A percentile compares a stretch with the other conserved stretches of the same genome.
Conservation (phyloP, 2,329 filamentous ascomycete genomes). For the Sporothrix luriei region DNA sequence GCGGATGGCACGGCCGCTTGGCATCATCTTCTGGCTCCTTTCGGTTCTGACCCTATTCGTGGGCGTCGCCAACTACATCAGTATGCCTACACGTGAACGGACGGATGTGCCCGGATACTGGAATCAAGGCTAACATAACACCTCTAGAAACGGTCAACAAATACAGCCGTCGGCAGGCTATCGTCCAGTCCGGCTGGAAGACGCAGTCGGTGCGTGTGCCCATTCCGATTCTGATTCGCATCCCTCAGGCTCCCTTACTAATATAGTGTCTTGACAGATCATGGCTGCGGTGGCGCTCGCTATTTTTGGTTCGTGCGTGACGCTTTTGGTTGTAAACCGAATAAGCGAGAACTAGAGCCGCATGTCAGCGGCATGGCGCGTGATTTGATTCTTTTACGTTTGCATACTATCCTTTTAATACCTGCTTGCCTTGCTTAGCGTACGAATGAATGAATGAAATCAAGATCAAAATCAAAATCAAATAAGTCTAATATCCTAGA, state of each 20-base stretch:
- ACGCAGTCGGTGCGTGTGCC: slow-evolving; percentile 71
- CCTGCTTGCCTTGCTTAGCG: not conserved
- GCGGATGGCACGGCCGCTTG: slow-evolving; percentile 78
- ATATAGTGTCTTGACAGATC: slow-evolving; percentile 48
- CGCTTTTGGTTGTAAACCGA: slow-evolving; percentile 60
- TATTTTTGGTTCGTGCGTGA: slow-evolving; percentile 67
- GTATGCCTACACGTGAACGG: slow-evolving; percentile 46
- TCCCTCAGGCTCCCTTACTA: not conserved
- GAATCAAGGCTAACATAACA: slow-evolving; percentile 17
- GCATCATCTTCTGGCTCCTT: slow-evolving; percentile 83
- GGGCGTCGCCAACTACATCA: slow-evolving; percentile 85
- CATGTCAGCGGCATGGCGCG: not conserved
- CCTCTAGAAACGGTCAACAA: slow-evolving; percentile 67
- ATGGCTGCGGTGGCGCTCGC: slow-evolving; percentile 63
- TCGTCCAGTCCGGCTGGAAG: slow-evolving; percentile 93
- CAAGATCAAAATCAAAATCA: not conserved
- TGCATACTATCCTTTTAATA: not conserved
- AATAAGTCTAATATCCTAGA: slow-evolving; percentile 13
- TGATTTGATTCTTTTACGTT: not conserved
- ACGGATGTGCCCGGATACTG: too few relatives aligned
- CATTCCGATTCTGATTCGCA: too few relatives aligned
- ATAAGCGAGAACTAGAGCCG: slow-evolving; percentile 37
- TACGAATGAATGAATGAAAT: not conserved
- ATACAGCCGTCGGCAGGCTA: slow-evolving; percentile 74
- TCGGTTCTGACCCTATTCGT: slow-evolving; percentile 73